Evolutionary conservation across 163 green algal species (phyloP).

Genomic region (Scenedesmus sp.): DNA sequence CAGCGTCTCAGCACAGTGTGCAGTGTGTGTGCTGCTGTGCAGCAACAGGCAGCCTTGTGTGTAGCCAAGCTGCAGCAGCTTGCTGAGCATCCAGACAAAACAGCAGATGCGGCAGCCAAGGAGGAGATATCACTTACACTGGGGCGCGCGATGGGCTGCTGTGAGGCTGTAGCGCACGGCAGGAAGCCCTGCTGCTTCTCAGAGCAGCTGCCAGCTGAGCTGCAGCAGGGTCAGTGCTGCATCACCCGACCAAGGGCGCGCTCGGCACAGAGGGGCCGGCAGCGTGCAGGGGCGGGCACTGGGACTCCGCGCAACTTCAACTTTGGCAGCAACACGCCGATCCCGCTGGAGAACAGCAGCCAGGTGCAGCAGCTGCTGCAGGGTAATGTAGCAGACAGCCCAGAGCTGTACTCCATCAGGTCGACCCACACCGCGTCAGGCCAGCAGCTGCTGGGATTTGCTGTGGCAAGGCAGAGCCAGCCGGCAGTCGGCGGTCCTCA

Average conservation of each 20-base stretch:
- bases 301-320: neutral
- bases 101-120: neutral
- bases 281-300: neutral
- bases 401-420: neutral
- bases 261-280: neutral
- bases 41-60: neutral
- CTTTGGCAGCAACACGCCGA: neutral
- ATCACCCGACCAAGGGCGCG: neutral
- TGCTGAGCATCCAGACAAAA: neutral
- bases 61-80: neutral
- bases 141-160: neutral
- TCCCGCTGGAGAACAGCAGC: neutral
- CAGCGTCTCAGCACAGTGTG: neutral
- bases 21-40: neutral
- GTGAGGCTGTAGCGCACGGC: neutral
- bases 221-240: too few species aligned
- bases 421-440: neutral
- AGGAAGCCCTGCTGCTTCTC: neutral
- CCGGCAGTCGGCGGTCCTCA: neutral
- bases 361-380: neutral
- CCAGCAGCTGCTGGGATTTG: neutral
- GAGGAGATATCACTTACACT: neutral
- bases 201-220: constrained; percentile 12
- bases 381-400: neutral
- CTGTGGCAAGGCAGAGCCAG: neutral